A percentile compares a stretch with the other conserved stretches of the same genome.
Evolutionary conservation across 768 basidiomycete genomes (phyloP).

Genomic region (Pholiota conissans): DNA sequence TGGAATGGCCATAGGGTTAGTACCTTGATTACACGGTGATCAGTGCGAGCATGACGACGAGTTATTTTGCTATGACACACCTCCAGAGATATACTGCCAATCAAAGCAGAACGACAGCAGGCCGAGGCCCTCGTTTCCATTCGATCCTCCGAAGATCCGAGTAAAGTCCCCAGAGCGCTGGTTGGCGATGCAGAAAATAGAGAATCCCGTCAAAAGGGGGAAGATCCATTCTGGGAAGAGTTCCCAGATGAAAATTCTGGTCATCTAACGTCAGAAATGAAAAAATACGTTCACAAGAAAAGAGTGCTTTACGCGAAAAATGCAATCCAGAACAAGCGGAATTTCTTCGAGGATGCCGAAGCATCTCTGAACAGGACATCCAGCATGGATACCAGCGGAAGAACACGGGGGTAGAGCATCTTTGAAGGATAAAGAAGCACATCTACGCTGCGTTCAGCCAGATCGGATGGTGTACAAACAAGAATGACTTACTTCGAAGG

Average conservation of each 20-base stretch:
- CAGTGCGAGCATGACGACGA: not conserved
- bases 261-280: slow-evolving; percentile 9
- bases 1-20: slow-evolving; percentile 53
- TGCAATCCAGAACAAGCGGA: slow-evolving; percentile 51
- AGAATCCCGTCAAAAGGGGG: slow-evolving; percentile 59
- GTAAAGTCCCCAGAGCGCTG: slow-evolving; percentile 47
- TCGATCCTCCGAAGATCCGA: slow-evolving; percentile 61
- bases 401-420: slow-evolving; percentile 48
- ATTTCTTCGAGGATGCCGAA: slow-evolving; percentile 35
- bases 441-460: slow-evolving; percentile 22
- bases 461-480: not conserved
- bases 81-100: slow-evolving; percentile 58
- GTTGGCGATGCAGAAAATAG: slow-evolving; percentile 57
- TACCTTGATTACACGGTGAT: slow-evolving; percentile 17
- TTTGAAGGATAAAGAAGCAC: slow-evolving; percentile 53
- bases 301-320: slow-evolving; percentile 30
- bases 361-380: slow-evolving; percentile 48
- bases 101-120: slow-evolving; percentile 59
- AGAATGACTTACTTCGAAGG: slow-evolving; percentile 40
- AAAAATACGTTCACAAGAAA: slow-evolving; percentile 8
- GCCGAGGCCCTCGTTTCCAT: slow-evolving; percentile 67
- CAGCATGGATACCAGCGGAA: slow-evolving; percentile 49
- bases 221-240: slow-evolving; percentile 57
- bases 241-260: slow-evolving; percentile 49
- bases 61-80: slow-evolving; percentile 14